Percentiles rank a stretch among this genome's conserved stretches.
phyloP scores from a whole-genome alignment of 2,329 filamentous ascomycete species.

The Colletotrichum incanum region DNA sequence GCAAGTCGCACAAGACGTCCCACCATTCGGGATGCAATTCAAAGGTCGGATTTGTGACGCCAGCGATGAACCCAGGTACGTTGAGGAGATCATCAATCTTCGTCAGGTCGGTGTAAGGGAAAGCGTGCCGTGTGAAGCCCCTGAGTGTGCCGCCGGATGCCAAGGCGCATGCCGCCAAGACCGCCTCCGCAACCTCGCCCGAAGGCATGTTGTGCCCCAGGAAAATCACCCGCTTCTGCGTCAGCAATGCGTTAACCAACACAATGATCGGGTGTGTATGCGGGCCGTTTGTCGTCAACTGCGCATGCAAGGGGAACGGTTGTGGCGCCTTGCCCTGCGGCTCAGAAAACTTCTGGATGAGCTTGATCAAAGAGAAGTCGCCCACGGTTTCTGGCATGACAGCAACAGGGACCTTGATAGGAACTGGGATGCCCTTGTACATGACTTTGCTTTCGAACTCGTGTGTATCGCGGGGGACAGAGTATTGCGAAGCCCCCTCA shows the following conservation, averaged over 20 bases:
- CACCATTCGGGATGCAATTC: conserved; percentile 97
- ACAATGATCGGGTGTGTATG: conserved; percentile 96
- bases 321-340: conserved; percentile 87
- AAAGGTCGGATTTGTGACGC: conserved; percentile 97
- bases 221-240: conserved; percentile 97
- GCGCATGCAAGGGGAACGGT: conserved; percentile 88
- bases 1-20: conserved; percentile 95
- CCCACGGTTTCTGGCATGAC: conserved; percentile 96
- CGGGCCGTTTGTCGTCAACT: conserved; percentile 92
- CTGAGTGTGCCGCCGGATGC: conserved; percentile 93
- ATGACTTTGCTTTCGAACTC: conserved; percentile 96
- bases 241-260: conserved; percentile 92
- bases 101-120: conserved; percentile 97
- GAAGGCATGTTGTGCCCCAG: conserved; percentile 95
- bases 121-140: conserved; percentile 95
- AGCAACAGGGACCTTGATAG: conserved; percentile 95
- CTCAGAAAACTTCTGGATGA: conserved; percentile 94
- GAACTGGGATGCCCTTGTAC: conserved; percentile 97
- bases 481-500: conserved; percentile 74
- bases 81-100: conserved; percentile 98
- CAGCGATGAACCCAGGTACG: conserved; percentile 97
- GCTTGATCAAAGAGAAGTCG: conserved; percentile 96
- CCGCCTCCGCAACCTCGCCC: conserved; percentile 96
- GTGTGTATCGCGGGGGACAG: conserved; percentile 92
- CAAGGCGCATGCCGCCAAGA: conserved; percentile 94